Evolutionary conservation across 495 filamentous ascomycete species (phyloP), one percentile per base, ranked within the genome.

Genomic region (Tuber melanosporum): DNA sequence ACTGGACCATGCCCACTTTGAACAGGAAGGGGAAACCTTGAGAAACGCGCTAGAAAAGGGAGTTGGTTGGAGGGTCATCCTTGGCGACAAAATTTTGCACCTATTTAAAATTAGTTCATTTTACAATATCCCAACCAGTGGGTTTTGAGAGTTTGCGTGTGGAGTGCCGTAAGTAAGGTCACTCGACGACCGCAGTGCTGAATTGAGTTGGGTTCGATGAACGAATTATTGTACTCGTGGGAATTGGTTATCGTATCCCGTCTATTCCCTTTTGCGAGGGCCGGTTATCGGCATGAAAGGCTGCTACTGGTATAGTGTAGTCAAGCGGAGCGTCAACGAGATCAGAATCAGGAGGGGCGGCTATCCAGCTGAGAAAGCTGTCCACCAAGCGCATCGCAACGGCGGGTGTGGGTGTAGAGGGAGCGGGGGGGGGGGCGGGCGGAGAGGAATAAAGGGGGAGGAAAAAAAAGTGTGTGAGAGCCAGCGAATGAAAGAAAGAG

Each of bases 31-130:
- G 26, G 57, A 15, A 66, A 32, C 57, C 57, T 66, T 66, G 57
- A 72, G 70, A 80, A 80, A 75, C 41, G 69, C 77, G 71, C 77
- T 74, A 80, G 73, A 62, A 49, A 73, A 71, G 72, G 44, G 69
- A 74, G 44, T 19, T 77, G 74, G 75, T 76, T 76, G 66, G 77
- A 57, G 70, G 73, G 78, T 71, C 52, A 81, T 36, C 79, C 79
- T 72, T 80, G 71, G 46, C 71, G 26, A 78, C 70, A 75, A 75
- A 73, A 49, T 71, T 75, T 78, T 77, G 69, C 69, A 73, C 78
- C 77, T 70, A 74, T 80, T 81, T 81, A 81, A 81, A 81, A 81
- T 81, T 81, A 81, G 79, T 81, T 81, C 79, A 81, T 81, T 81
- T 81, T 49, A 44, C 57, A 75, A 74, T 81, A 81, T 80, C 79